Conservation (phyloP, 768 basidiomycete species). For the Rhodotorula toruloides region DNA sequence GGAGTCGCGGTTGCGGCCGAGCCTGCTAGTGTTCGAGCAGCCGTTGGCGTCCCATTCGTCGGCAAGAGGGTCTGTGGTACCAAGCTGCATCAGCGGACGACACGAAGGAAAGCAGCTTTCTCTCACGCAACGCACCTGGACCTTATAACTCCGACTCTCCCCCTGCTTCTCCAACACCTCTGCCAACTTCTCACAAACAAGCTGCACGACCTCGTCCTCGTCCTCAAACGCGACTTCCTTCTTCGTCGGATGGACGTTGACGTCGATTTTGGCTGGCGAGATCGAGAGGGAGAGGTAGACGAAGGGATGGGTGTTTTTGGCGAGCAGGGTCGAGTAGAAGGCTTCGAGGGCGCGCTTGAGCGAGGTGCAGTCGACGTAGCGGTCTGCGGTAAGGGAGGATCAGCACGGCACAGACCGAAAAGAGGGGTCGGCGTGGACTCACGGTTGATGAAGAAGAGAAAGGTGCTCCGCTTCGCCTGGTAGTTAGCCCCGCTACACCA, state of each 20-base stretch:
- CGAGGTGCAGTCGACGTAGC: conserved; percentile 78
- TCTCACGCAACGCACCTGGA: conserved; percentile 48
- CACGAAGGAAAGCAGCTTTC: not conserved
- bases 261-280: conserved; percentile 82
- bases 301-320: conserved; percentile 84
- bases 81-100: too few relatives aligned
- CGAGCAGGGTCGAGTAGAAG: conserved; percentile 74
- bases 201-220: conserved; percentile 76
- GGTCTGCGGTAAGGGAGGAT: conserved; percentile 55
- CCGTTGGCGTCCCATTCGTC: conserved; percentile 24
- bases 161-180: conserved; percentile 54
- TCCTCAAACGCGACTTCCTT: conserved; percentile 78
- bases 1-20: not conserved
- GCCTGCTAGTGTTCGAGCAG: conserved; percentile 1
- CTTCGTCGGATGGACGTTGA: conserved; percentile 97
- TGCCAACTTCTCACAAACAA: conserved; percentile 68
- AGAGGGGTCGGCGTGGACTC: conserved; percentile 43
- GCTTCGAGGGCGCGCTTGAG: conserved; percentile 83
- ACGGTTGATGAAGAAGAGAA: conserved; percentile 95
- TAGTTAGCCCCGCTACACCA: conserved; percentile 83
- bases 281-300: conserved; percentile 86
- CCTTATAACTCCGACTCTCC: conserved; percentile 48
- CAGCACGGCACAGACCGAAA: not conserved
- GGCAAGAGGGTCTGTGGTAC: conserved; percentile 47
- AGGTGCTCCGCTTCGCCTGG: conserved; percentile 75